Percentiles rank a stretch among this genome's conserved stretches.
Evolutionary conservation across 768 basidiomycete genomes (phyloP).

Genomic region (Macrocybe gigantea): DNA sequence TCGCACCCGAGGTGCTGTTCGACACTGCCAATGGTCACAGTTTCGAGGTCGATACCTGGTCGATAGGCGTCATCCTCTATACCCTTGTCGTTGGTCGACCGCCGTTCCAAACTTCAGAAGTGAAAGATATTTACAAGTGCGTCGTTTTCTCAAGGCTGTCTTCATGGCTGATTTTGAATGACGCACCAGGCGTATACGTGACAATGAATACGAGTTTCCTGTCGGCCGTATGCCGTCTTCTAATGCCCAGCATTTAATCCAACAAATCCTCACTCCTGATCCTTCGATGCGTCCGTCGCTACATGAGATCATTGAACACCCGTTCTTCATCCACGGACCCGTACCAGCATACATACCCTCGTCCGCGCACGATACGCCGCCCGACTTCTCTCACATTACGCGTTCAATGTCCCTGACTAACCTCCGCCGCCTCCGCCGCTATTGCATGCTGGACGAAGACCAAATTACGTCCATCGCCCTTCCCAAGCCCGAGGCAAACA

Average conservation of each 20-base stretch:
- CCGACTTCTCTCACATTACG: constrained; percentile 70
- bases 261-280: constrained; percentile 79
- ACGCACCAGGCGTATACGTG: constrained; percentile 71
- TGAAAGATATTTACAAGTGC: constrained; percentile 93
- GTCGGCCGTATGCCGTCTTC: constrained; percentile 63
- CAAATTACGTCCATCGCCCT: constrained; percentile 37
- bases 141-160: constrained; percentile 12
- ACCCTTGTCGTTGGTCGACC: constrained; percentile 93
- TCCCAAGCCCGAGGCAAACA: constrained; percentile 22
- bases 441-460: constrained; percentile 61
- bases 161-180: constrained; percentile 4
- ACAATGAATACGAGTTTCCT: constrained; percentile 93
- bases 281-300: constrained; percentile 80
- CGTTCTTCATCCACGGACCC: constrained; percentile 77
- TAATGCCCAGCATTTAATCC: constrained; percentile 74
- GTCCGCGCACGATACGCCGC: constrained; percentile 68
- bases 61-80: constrained; percentile 94
- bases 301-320: constrained; percentile 77
- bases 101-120: constrained; percentile 97
- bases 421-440: constrained; percentile 59
- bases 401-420: constrained; percentile 60
- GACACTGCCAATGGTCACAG: constrained; percentile 95
- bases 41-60: constrained; percentile 99
- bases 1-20: constrained; percentile 95
- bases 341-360: constrained; percentile 79